Base-by-base conservation (phyloP, 805 yeast species). In the Sugiyamaella mastotermitis region DNA sequence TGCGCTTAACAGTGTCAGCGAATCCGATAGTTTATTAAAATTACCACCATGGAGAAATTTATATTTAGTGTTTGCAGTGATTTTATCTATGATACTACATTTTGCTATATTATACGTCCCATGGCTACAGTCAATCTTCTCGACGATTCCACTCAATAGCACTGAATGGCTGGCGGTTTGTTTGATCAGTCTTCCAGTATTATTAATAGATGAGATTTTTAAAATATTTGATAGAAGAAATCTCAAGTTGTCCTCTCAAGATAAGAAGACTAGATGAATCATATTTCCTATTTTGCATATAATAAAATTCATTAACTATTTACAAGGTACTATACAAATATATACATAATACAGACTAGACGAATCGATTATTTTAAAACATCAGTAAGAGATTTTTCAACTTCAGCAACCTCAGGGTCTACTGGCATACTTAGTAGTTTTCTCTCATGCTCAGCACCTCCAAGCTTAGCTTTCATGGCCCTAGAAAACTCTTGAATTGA, bases 401-500 rank as follows among this genome's bases (percentile, higher is more conserved):
- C 30, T 25, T 39, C 43, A 22, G 46, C 45, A 11, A 46, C 48
- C 17, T 46, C 51, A 7, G 41, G 35, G 29, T 47, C 45, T 10
- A 47, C 43, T 1, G 51, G 51, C 39, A 47, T 26, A 16, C 17
- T 16, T 4, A 33, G 35, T 11, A 46, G 25, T 24, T 37, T 41
- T 27, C 34, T 20, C 22, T 48, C 48, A 9, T 32, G 38, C 37
- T 74, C 74, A 35, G 74, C 76, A 8, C 92, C 94, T 28, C 94
- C 92, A 50, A 83, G 60, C 36, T 65, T 52, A 7, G 65, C 57
- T 57, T 78, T 80, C 77, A 83, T 74, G 53, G 71, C 71, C 64
- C 66, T 66, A 2, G 88, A 80, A 57, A 86, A 83, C 55, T 86
- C 95, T 40, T 69, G 65, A 33, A 80, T 66, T 20, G 65, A 68